Evolutionary conservation across 768 basidiomycete species (phyloP).

Genomic region (Hemileccinum impolitum): DNA sequence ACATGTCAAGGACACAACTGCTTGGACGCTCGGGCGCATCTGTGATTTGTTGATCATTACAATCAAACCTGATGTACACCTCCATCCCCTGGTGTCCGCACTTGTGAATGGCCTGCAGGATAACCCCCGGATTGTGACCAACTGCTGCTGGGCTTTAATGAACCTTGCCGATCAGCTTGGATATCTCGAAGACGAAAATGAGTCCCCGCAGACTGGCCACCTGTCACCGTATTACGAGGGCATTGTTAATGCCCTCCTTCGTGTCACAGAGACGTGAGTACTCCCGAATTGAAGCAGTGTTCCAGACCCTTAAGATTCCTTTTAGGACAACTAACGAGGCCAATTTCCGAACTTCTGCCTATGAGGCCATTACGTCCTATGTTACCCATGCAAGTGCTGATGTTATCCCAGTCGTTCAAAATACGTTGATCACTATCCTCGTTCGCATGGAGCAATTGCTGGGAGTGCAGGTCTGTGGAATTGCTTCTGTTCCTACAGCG

Average conservation of each 20-base stretch:
- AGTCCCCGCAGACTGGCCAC: constrained; percentile 52
- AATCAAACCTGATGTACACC: constrained; percentile 87
- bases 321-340: constrained; percentile 77
- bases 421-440: constrained; percentile 78
- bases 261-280: constrained; percentile 81
- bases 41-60: constrained; percentile 83
- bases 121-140: constrained; percentile 81
- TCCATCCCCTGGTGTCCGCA: constrained; percentile 78
- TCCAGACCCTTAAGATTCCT: constrained; percentile 11
- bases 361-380: constrained; percentile 91
- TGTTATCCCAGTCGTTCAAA: constrained; percentile 76
- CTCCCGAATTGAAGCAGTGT: background rate
- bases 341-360: constrained; percentile 92
- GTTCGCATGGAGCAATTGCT: constrained; percentile 87
- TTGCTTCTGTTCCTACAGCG: background rate
- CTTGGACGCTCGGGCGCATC: constrained; percentile 96
- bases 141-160: constrained; percentile 96
- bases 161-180: constrained; percentile 91
- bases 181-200: constrained; percentile 60
- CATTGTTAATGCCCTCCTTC: constrained; percentile 77
- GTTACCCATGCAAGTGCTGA: constrained; percentile 78
- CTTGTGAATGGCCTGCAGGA: constrained; percentile 79
- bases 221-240: constrained; percentile 88
- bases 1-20: constrained; percentile 94
- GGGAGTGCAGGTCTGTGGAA: constrained; percentile 64